Evolutionary conservation across 2,329 filamentous ascomycete genomes (phyloP).

Genomic region (Keithomyces neogunnii): DNA sequence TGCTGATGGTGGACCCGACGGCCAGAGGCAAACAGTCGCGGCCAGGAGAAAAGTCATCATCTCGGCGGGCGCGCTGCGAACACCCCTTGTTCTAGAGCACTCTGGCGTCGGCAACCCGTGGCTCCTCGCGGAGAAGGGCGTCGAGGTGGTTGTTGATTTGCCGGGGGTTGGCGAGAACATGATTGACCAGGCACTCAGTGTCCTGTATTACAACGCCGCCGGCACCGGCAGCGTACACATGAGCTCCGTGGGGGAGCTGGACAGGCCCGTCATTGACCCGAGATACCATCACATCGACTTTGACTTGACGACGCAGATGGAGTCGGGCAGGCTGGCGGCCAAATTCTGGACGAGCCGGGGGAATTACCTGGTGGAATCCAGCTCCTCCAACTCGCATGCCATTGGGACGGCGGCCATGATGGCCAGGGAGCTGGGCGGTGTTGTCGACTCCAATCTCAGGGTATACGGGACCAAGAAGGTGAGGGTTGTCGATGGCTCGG

Average conservation of each 20-base stretch:
- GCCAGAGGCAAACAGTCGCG: slow-evolving; percentile 21
- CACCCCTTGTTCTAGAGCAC: slow-evolving; percentile 42
- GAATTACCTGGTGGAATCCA: slow-evolving; percentile 4
- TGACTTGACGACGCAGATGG: slow-evolving; percentile 22
- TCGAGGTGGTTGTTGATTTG: slow-evolving; percentile 33
- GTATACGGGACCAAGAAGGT: slow-evolving; percentile 28
- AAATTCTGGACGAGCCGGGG: slow-evolving; percentile 21
- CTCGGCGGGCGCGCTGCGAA: slow-evolving; percentile 40
- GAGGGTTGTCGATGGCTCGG: slow-evolving; percentile 12
- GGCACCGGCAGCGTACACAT: slow-evolving; percentile 30
- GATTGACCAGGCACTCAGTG: slow-evolving; percentile 37
- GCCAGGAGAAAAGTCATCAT: slow-evolving; percentile 39
- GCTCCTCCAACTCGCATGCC: slow-evolving; percentile 32
- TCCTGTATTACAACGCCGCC: slow-evolving; percentile 16
- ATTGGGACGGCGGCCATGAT: slow-evolving; percentile 43
- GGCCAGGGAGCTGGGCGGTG: slow-evolving; percentile 37
- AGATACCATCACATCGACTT: slow-evolving; percentile 26
- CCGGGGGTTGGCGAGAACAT: slow-evolving; percentile 46
- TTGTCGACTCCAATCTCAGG: slow-evolving; percentile 36
- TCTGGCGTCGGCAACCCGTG: slow-evolving; percentile 42
- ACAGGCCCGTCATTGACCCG: slow-evolving; percentile 28
- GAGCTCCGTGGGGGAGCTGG: slow-evolving; percentile 22
- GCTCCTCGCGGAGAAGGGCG: slow-evolving; percentile 31
- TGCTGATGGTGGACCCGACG: slow-evolving; percentile 16
- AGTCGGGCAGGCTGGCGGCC: slow-evolving; percentile 19